Conservation (phyloP, 495 filamentous ascomycete species). For the Daldinia childiae region DNA sequence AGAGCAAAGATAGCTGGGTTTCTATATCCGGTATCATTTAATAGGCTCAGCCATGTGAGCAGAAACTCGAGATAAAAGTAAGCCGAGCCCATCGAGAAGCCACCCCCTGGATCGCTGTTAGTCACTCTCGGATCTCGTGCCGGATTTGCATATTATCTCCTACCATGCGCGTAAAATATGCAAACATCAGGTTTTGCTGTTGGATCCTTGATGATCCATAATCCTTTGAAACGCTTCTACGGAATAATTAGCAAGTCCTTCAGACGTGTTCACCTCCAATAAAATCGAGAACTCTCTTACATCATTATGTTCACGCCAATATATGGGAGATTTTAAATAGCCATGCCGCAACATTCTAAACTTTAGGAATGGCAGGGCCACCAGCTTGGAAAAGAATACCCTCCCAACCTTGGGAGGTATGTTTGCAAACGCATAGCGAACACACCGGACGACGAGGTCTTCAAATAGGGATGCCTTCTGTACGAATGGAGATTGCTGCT, state of each 20-base stretch:
- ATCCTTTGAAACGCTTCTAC: conserved; percentile 59
- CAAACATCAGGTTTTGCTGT: conserved; percentile 69
- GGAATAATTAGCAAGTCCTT: conserved; percentile 13
- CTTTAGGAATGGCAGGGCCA: conserved; percentile 74
- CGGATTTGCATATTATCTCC: conserved; percentile 17
- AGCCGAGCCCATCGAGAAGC: conserved; percentile 78
- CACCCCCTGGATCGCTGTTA: conserved; percentile 63
- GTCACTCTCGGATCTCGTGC: neutral
- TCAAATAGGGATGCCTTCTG: conserved; percentile 73
- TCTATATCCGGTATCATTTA: conserved; percentile 66
- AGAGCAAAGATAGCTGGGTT: conserved; percentile 82
- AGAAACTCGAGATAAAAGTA: conserved; percentile 88
- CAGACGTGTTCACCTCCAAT: neutral
- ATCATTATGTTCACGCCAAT: conserved; percentile 67
- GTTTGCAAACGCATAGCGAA: conserved; percentile 77
- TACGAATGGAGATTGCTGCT: conserved; percentile 67
- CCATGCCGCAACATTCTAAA: conserved; percentile 80
- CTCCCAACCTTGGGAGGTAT: conserved; percentile 71
- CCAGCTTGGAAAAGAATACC: conserved; percentile 78
- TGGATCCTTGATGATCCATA: conserved; percentile 68
- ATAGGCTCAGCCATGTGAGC: conserved; percentile 67
- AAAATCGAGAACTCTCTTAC: conserved; percentile 43
- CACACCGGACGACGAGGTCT: conserved; percentile 75
- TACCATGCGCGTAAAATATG: conserved; percentile 78
- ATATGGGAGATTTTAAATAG: conserved; percentile 64